Conservation (phyloP, 768 basidiomycete genomes). For the Heimioporus sp. region DNA sequence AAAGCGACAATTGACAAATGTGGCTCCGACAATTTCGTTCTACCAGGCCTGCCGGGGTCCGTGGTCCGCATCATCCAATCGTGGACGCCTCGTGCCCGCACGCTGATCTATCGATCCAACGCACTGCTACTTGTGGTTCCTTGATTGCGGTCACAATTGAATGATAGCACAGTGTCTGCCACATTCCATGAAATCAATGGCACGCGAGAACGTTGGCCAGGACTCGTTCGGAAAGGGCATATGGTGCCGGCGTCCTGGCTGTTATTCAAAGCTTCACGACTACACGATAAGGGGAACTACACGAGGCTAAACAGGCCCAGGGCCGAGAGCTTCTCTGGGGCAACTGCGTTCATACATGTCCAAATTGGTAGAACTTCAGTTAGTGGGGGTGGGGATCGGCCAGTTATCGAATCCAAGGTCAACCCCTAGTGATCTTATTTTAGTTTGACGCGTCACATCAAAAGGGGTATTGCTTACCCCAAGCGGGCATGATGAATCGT, state of each 20-base stretch:
- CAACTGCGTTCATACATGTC: neutral
- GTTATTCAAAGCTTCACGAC: neutral
- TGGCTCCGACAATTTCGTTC: neutral
- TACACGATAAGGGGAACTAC: neutral
- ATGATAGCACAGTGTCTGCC: neutral
- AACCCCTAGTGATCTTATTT: constrained; percentile 39
- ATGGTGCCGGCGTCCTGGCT: neutral
- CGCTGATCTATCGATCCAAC: neutral
- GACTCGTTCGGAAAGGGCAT: neutral
- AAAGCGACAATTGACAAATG: neutral
- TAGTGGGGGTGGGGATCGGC: constrained; percentile 24
- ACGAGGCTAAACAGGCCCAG: too few relatives aligned
- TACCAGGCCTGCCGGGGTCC: neutral
- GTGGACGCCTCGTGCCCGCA: neutral
- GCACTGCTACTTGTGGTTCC: too few relatives aligned
- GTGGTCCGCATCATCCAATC: neutral
- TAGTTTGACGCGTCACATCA: constrained; percentile 8
- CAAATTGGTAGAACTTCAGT: neutral
- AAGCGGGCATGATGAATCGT: constrained; percentile 64
- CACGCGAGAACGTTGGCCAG: neutral
- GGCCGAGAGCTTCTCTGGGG: neutral
- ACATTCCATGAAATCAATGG: neutral
- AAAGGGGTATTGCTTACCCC: constrained; percentile 49
- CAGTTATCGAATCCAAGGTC: constrained; percentile 74
- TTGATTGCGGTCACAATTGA: neutral